Evolutionary conservation across 768 basidiomycete species (phyloP).

Genomic region (Pleurotus salmoneostramineus): DNA sequence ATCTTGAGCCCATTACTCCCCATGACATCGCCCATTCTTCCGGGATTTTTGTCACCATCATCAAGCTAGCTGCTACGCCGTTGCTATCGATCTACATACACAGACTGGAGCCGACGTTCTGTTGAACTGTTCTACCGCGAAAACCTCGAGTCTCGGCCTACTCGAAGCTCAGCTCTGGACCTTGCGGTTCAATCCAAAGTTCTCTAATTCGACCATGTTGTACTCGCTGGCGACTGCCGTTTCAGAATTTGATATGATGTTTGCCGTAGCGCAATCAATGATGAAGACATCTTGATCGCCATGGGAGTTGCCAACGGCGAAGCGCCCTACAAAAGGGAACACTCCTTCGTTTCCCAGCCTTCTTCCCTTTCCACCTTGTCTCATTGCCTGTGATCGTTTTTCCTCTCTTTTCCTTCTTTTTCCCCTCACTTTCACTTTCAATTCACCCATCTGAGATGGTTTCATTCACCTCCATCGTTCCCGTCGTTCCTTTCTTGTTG

Average conservation of each 20-base stretch:
- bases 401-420: not conserved
- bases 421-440: not conserved
- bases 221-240: not conserved
- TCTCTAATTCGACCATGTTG: no score
- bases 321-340: not conserved
- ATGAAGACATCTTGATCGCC: not conserved
- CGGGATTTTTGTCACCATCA: no score
- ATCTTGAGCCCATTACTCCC: no score
- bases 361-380: not conserved
- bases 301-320: not conserved
- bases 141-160: no score
- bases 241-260: not conserved
- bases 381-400: not conserved
- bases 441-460: slow-evolving; percentile 5
- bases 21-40: no score
- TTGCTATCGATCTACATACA: no score
- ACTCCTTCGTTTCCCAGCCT: not conserved
- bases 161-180: no score
- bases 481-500: not conserved
- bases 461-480: slow-evolving; percentile 1
- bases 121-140: no score
- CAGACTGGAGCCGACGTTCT: no score
- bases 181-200: no score
- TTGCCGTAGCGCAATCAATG: not conserved
- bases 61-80: no score